Percentiles rank a stretch among this genome's conserved stretches.
These are phyloP conservation scores for Botrytis byssoidea DNA, from an alignment of 2,329 filamentous ascomycete species.

Conservation along the genomic window DNA sequence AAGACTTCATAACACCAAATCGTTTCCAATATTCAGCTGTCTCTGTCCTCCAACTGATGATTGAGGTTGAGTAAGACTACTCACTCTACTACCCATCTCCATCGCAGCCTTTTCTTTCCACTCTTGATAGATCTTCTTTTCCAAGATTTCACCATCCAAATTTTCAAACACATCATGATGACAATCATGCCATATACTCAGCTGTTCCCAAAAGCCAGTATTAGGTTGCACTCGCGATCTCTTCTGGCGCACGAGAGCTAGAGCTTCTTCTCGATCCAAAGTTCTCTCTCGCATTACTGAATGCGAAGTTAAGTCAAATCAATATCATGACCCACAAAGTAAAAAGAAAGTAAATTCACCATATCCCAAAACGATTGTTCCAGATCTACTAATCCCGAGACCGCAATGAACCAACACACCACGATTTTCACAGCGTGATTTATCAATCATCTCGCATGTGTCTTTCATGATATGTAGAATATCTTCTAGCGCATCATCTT, in stretches of 20 bases:
- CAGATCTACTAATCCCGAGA: conserved; percentile 6
- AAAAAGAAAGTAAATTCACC: not conserved
- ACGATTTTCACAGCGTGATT: not conserved
- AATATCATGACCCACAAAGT: not conserved
- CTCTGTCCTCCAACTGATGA: not conserved
- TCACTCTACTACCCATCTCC: not conserved
- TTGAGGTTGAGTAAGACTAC: not conserved
- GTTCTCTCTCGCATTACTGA: not conserved
- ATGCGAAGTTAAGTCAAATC: not conserved
- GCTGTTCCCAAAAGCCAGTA: not conserved
- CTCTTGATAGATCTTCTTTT: not conserved
- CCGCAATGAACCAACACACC: conserved; percentile 2
- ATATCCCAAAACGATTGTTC: not conserved
- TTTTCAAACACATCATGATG: not conserved
- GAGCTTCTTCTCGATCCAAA: not conserved
- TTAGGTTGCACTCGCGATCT: not conserved
- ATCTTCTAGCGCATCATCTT: conserved; percentile 1
- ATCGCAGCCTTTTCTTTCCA: not conserved
- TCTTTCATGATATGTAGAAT: not conserved
- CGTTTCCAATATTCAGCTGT: not conserved
- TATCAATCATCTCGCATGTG: not conserved
- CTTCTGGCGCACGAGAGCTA: not conserved
- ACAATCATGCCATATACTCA: not conserved
- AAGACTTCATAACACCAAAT: not conserved
- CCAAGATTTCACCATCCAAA: not conserved